Evolutionary conservation across 192 early-diverging fungal genomes (phyloP).

Genomic region (Gaertneriomyces semiglobifer): DNA sequence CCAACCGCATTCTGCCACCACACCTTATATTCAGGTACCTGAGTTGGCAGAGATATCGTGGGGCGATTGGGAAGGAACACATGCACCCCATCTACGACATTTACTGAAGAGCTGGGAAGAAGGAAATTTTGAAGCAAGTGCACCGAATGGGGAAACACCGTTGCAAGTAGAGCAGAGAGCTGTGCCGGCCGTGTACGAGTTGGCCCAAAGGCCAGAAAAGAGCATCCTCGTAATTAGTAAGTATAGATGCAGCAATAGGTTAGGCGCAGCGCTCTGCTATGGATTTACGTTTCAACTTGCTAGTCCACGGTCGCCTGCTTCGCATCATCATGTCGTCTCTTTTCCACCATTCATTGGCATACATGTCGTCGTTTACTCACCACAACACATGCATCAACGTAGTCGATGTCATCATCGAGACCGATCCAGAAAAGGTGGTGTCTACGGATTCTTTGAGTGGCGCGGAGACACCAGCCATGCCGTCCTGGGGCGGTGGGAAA

Average conservation of each 20-base stretch:
- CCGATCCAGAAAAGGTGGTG: conserved; percentile 3
- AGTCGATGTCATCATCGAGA: conserved; percentile 43
- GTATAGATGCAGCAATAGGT: background rate
- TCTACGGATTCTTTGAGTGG: background rate
- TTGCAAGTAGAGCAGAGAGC: conserved; percentile 42
- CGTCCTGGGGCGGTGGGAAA: background rate
- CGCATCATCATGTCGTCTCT: conserved; percentile 53
- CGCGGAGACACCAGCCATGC: background rate
- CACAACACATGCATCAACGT: conserved; percentile 55
- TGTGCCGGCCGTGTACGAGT: conserved; percentile 43
- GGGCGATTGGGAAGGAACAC: conserved; percentile 52
- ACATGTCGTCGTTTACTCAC: conserved; percentile 46
- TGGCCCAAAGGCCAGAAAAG: conserved; percentile 33
- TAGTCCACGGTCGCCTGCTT: conserved; percentile 51
- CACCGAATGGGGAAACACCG: conserved; percentile 47
- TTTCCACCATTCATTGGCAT: conserved; percentile 34
- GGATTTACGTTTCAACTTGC: conserved; percentile 16
- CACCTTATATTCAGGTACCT: conserved; percentile 32
- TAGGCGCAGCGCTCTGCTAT: background rate
- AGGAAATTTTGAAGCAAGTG: conserved; percentile 40
- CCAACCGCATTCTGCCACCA: conserved; percentile 27
- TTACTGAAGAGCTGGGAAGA: conserved; percentile 43
- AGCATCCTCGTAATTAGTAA: conserved; percentile 35
- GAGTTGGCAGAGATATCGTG: conserved; percentile 51
- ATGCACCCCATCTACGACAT: conserved; percentile 23